Evolutionary conservation across 2,329 filamentous ascomycete genomes (phyloP), one percentile per base, ranked within the genome.

Genomic region (Fusarium bactridioides): DNA sequence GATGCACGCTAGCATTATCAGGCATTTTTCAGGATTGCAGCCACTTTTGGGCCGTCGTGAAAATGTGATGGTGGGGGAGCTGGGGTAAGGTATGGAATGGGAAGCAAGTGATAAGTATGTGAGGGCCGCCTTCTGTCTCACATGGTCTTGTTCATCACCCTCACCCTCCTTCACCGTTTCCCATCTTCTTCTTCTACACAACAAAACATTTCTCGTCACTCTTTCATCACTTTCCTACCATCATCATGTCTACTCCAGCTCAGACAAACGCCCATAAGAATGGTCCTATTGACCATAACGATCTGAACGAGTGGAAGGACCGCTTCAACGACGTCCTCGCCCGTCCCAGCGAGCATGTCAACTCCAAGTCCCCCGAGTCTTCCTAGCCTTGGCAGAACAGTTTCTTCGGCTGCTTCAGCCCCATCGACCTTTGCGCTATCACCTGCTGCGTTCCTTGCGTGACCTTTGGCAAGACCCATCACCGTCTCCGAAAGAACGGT

Each of bases 391-490:
- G 84, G 84, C 73, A 73, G 67, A 77, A 77, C 48, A 71, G 79
- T 57, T 82, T 86, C 75, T 86, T 85, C 50, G 80, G 80, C 64
- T 86, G 84, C 81, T 84, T 82, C 77, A 80, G 69, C 66, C 85
- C 84, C 29, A 79, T 85, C 58, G 81, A 83, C 57, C 80, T 81
- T 4, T 86, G 85, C 75, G 70, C 85, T n/a, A 78, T 85, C 58
- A 81, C 82, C 21, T 86, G 80, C 71, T 86, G 82, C 69, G 68
- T 85, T 31, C 85, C 85, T 4, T 86, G 85, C 68, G 78, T 86
- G 37, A 85, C 84, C 38, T 86, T 86, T 54, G 84, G 84, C 77
- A 85, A 84, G 81, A 85, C 84, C 6, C 78, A 85, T 61, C 84
- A 86, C 70, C 82, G 84, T 25, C 74, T 86, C 16, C 79, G 78